A percentile compares a stretch with the other conserved stretches of the same genome.
These are phyloP conservation scores for Arthroderma sp. DNA, from an alignment of 2,329 filamentous ascomycete species.

Conservation along the genomic window DNA sequence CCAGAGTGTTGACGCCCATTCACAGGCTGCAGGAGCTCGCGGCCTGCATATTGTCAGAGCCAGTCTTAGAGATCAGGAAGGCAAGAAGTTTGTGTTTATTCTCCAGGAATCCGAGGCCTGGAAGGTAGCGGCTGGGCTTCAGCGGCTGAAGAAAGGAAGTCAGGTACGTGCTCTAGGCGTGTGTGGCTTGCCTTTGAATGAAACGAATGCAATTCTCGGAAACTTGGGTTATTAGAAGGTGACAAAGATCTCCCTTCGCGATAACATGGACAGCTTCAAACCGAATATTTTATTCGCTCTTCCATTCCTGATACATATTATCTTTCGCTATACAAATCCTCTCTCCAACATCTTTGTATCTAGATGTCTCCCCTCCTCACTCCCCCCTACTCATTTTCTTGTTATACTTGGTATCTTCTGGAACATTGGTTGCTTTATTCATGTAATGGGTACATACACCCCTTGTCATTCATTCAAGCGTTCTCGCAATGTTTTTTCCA, in stretches of 20 bases:
- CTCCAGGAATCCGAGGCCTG: conserved; percentile 46
- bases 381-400: neutral
- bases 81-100: conserved; percentile 50
- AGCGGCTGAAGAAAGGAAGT: conserved; percentile 42
- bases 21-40: conserved; percentile 31
- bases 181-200: conserved; percentile 36
- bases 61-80: conserved; percentile 45
- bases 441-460: too few relatives aligned
- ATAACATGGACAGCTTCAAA: neutral
- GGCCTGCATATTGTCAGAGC: conserved; percentile 46
- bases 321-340: too few relatives aligned
- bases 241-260: conserved; percentile 5
- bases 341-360: neutral
- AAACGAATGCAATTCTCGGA: conserved; percentile 28
- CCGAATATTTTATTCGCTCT: neutral
- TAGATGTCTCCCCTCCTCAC: neutral
- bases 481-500: too few relatives aligned
- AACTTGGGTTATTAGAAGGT: conserved; percentile 26
- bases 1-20: conserved; percentile 15
- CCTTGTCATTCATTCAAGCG: too few relatives aligned
- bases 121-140: conserved; percentile 48
- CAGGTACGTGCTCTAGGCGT: conserved; percentile 43
- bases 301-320: too few relatives aligned
- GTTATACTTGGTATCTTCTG: neutral
- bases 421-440: too few relatives aligned